phyloP scores from a whole-genome alignment of 495 filamentous ascomycete genomes.

The Cetradonia linearis region DNA sequence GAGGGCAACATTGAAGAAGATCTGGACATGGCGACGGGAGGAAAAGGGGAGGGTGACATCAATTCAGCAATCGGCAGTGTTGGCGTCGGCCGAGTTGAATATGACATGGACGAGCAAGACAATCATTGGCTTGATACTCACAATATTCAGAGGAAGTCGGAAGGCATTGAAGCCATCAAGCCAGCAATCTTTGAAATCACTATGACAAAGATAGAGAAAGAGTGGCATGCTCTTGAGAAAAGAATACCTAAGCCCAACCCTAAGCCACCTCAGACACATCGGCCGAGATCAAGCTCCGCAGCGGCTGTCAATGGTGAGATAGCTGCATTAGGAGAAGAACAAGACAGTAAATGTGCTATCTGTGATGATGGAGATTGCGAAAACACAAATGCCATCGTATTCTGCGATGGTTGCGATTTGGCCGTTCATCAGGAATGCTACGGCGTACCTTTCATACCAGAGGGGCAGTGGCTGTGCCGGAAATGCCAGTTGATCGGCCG shows the following conservation, averaged over 20 bases:
- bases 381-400: slow-evolving; percentile 99
- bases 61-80: slow-evolving; percentile 37
- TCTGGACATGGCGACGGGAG: slow-evolving; percentile 50
- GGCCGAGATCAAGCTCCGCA: slow-evolving; percentile 82
- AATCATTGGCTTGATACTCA: slow-evolving; percentile 86
- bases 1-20: slow-evolving; percentile 79
- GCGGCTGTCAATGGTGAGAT: slow-evolving; percentile 87
- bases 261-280: slow-evolving; percentile 85
- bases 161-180: slow-evolving; percentile 70
- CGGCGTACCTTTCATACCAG: slow-evolving; percentile 95
- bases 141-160: slow-evolving; percentile 62
- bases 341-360: slow-evolving; percentile 94
- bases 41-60: slow-evolving; percentile 51
- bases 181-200: slow-evolving; percentile 92
- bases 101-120: slow-evolving; percentile 99
- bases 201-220: slow-evolving; percentile 97
- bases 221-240: slow-evolving; percentile 94
- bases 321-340: slow-evolving; percentile 73
- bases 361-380: slow-evolving; percentile 98
- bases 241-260: slow-evolving; percentile 91
- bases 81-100: slow-evolving; percentile 74
- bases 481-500: slow-evolving; percentile 94
- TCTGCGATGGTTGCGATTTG: slow-evolving; percentile 95
- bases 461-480: slow-evolving; percentile 96
- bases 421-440: slow-evolving; percentile 99